Base-by-base conservation (phyloP, 768 basidiomycete genomes). In the Suillus weaverae region DNA sequence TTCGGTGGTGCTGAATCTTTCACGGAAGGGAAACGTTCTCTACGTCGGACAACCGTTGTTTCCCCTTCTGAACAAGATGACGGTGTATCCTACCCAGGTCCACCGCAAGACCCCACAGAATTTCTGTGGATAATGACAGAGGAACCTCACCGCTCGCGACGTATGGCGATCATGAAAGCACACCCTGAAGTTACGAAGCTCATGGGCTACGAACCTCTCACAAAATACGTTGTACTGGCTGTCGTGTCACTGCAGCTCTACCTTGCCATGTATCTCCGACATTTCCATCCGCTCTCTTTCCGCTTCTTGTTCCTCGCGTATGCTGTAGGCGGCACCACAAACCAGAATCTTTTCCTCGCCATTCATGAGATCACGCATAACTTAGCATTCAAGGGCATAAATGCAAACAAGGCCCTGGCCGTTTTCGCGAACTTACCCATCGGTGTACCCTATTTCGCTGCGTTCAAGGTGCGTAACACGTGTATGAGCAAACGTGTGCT, bases 291-390 rank as follows among this genome's bases (percentile, higher is more conserved):
- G 1, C 75, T 89, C 57, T 94, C 92, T 3, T 84, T 83, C 26
- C 70, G 81, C 56, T 98, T 97, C 78, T 72, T 98, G 63, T 67
- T 89, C 64, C 81, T 82, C 14, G 94, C 97, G 1, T 99, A 98
- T 74, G 81, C 78, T 16, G 84, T 99, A 57, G 97, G 97, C 2
- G 97, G 95, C 4, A 98, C 97, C 1, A 90, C 91, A 9, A 99
- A 99, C 78, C 97, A 99, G 76, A 99, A 99, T 75, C 84, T 97
- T 44, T 99, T 99, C 78, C 86, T 99, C 56, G 95, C 97, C 50
- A 97, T 99, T 62, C 97, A 99, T 74, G 97, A 99, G 73, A 97
- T 99, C 66, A 97, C 96, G 2, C 97, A 99, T 76, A 99, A 98
- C 74, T 84, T 99, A 33, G 97, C 95, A 2, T 99, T 98, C 80